Base-by-base conservation (phyloP, 192 early-diverging fungal genomes). In the Kickxella alabastrina region DNA sequence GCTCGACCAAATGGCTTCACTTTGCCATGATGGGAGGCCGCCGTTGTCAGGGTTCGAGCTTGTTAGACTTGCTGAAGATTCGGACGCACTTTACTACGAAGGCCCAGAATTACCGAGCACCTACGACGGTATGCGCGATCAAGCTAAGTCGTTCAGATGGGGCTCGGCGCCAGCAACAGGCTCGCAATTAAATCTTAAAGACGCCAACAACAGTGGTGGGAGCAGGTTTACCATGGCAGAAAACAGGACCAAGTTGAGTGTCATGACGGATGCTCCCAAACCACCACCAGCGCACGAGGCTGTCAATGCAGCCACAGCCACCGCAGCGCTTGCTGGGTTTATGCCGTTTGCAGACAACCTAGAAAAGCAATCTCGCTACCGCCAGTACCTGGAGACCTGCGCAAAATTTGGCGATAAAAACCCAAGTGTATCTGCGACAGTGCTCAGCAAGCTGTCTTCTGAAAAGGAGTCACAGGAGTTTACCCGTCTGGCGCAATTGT, bases 41-140 rank as follows among this genome's bases (percentile, higher is more conserved):
- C 56, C 54, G 10, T 21, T 65, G 22, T 8, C 44, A 7, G 62
- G 62, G 24, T 73, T 73, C 44, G 36, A 48, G 7, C 29, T 73
- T 5, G 5, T 27, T 34, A 0, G 29, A 1, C 13, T 27, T 10
- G 10, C 37, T 2, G 18, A 43, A 15, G 54, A 65, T 9, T 28
- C 68, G 21, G 35, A 29, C 18, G 17, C 26, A 36, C 19, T 10
- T 2, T 10, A 26, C 4, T 46, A 55, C 48, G 31, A 25, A 10
- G 52, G 52, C 9, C 65, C 52, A 18, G 19, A 31, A 6, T 60
- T 63, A 12, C 8, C 57, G 29, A 18, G 31, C 28, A 8, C 36
- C 18, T 7, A 13, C 36, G 66, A 69, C 15, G 29, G 40, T 4
- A 54, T 57, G 26, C 54, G n/a, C n/a, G n/a, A n/a, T n/a, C n/a